These are phyloP conservation scores for Aspergillus felis DNA, from an alignment of 2,329 filamentous ascomycete species.

Conservation along the genomic window DNA sequence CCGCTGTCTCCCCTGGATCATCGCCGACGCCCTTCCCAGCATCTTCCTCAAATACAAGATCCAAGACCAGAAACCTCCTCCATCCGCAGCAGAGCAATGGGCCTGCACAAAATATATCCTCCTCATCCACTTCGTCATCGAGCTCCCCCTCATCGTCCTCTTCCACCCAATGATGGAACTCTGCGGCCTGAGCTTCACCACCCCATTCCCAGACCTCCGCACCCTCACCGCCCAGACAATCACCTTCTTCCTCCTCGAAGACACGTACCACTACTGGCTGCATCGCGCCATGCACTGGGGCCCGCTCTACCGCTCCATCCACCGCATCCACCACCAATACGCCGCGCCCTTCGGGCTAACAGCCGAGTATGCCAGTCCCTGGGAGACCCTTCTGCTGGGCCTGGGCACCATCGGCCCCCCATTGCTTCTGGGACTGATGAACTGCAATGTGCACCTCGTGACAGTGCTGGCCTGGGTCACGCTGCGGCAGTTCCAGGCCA, in stretches of 20 bases:
- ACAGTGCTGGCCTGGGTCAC: constrained; percentile 97
- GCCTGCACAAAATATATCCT: constrained; percentile 87
- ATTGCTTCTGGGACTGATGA: constrained; percentile 73
- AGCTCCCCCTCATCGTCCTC: constrained; percentile 85
- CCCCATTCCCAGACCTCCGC: constrained; percentile 77
- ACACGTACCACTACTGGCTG: constrained; percentile 96
- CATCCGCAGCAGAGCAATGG: constrained; percentile 80
- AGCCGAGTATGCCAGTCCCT: constrained; percentile 92
- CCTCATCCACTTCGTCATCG: constrained; percentile 90
- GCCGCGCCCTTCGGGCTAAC: constrained; percentile 92
- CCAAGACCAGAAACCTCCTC: constrained; percentile 78
- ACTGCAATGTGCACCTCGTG: constrained; percentile 80
- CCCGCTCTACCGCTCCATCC: constrained; percentile 87
- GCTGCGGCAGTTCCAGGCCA: constrained; percentile 86
- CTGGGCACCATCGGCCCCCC: constrained; percentile 77
- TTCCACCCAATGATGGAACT: constrained; percentile 93
- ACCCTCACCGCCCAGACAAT: constrained; percentile 84
- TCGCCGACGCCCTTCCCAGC: constrained; percentile 74
- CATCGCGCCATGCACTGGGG: constrained; percentile 90
- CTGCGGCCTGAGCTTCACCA: constrained; percentile 77
- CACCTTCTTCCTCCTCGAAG: constrained; percentile 90
- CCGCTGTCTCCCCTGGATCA: constrained; percentile 79
- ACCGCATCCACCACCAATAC: constrained; percentile 98
- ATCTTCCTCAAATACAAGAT: constrained; percentile 93
- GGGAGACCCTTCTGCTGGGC: constrained; percentile 90